Base-by-base conservation (phyloP, 768 basidiomycete species). In the Tulasnella sp. region DNA sequence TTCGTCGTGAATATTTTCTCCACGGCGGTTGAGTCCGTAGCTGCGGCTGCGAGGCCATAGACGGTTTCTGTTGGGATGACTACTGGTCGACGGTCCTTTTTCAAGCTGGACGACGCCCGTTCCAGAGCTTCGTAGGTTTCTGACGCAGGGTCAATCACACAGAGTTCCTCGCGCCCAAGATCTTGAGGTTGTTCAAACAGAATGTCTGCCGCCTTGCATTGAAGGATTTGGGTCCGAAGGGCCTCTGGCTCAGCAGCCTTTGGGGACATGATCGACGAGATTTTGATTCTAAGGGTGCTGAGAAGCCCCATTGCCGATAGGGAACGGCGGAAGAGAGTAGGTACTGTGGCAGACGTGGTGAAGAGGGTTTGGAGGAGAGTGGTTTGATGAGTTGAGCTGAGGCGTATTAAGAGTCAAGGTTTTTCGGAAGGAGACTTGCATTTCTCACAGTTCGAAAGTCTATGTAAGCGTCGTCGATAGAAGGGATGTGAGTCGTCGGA, bases 51-150 rank as follows among this genome's bases (percentile, higher is more conserved):
- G n/a, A 99, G 91, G 0, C 98, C 98, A 85, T 99, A 99, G 16
- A 99, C 98, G 0, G 98, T 99, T 86, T 99, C 98, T 40, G 98
- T 98, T 0, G 98, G 97, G 84, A 99, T 94, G 0, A 92, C 97
- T 77, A 99, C 93, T 68, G 85, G 84, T 31, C 90, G 88, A 79
- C 85, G 82, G 34, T 86, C 86, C 44, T 88, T 82, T 71, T 88
- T 85, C 9, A 94, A 88, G 78, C 89, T 87, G 78, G 87, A 86
- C 24, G 48, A 42, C 24, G 80, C 80, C 16, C 46, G 38, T 24
- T 80, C 42, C 10, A 81, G 36, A 24, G 80, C 62, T 21, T 31
- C 62, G n/a, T 86, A 84, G 7, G 93, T 92, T 77, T 88, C 87
- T 31, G 85, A 81, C 76, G 88, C 89, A 71, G 86, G 83, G 42